Percentiles rank a stretch among this genome's conserved stretches.
phyloP scores from a whole-genome alignment of 306 rosid species.

The Cajanus cajan region DNA sequence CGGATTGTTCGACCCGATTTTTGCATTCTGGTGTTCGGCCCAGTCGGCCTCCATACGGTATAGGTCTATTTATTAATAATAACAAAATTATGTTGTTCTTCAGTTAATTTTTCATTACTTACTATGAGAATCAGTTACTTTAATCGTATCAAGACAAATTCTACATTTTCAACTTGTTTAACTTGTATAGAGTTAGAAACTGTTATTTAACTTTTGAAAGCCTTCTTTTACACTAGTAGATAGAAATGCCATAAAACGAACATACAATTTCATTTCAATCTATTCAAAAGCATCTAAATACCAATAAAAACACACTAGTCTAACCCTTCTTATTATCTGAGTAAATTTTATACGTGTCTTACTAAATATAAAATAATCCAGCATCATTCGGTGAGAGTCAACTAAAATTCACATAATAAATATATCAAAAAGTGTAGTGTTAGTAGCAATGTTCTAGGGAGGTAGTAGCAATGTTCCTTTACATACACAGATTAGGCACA shows the following conservation, averaged over 20 bases:
- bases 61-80: too few species aligned
- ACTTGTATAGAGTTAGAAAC: too few species aligned
- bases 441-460: not conserved
- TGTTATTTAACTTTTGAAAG: too few species aligned
- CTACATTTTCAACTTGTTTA: too few species aligned
- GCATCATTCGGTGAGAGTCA: not conserved
- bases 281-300: not conserved
- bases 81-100: too few species aligned
- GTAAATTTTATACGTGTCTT: not conserved
- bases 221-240: constrained; percentile 12
- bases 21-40: too few species aligned
- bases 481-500: constrained; percentile 5
- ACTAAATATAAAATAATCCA: not conserved
- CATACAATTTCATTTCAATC: constrained; percentile 12
- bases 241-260: not conserved
- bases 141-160: too few species aligned
- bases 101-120: too few species aligned
- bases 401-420: not conserved
- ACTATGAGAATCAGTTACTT: too few species aligned
- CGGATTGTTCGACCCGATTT: too few species aligned
- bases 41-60: too few species aligned
- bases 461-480: not conserved
- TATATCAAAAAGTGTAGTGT: not conserved
- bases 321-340: not conserved
- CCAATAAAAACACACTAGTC: not conserved